Conservation (phyloP, 2,329 filamentous ascomycete genomes). For the Fusarium sp. region DNA sequence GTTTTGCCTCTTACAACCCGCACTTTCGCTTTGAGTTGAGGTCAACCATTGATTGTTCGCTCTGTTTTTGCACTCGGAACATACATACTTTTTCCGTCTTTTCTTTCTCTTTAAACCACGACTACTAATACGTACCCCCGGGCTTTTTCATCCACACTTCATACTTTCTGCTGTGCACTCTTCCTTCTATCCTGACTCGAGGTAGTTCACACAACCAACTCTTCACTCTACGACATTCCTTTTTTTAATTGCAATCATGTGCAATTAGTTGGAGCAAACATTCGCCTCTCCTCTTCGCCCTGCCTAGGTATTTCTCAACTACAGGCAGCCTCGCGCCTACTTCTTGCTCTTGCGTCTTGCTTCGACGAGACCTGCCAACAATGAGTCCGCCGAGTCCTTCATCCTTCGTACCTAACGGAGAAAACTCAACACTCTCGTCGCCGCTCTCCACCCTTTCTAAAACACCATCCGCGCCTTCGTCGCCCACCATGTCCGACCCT, state of each 20-base stretch:
- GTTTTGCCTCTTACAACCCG: slow-evolving; percentile 34
- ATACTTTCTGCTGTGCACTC: neutral
- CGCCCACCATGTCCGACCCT: slow-evolving; percentile 56
- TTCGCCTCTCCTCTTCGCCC: slow-evolving; percentile 7
- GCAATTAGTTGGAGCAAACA: slow-evolving; percentile 34
- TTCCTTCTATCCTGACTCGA: slow-evolving; percentile 14
- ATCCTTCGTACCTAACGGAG: slow-evolving; percentile 49
- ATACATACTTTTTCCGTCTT: slow-evolving; percentile 2
- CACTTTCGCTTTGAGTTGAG: slow-evolving; percentile 11
- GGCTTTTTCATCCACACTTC: neutral
- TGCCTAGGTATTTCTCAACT: slow-evolving; percentile 12
- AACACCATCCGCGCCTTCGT: slow-evolving; percentile 63
- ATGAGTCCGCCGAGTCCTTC: slow-evolving; percentile 48
- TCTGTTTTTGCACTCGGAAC: slow-evolving; percentile 8
- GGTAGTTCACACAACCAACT: neutral
- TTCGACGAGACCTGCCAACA: slow-evolving; percentile 16
- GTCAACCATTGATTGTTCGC: slow-evolving; percentile 4
- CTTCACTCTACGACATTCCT: slow-evolving; percentile 14
- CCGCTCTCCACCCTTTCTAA: slow-evolving; percentile 66
- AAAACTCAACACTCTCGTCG: slow-evolving; percentile 60
- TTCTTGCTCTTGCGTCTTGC: slow-evolving; percentile 19
- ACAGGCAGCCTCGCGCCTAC: slow-evolving; percentile 8
- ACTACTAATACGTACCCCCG: neutral
- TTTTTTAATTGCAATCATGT: slow-evolving; percentile 34
- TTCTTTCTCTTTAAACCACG: neutral